Evolutionary conservation across 345 rosid species (phyloP), one percentile per base, ranked within the genome.

Genomic region (Salix exigua): DNA sequence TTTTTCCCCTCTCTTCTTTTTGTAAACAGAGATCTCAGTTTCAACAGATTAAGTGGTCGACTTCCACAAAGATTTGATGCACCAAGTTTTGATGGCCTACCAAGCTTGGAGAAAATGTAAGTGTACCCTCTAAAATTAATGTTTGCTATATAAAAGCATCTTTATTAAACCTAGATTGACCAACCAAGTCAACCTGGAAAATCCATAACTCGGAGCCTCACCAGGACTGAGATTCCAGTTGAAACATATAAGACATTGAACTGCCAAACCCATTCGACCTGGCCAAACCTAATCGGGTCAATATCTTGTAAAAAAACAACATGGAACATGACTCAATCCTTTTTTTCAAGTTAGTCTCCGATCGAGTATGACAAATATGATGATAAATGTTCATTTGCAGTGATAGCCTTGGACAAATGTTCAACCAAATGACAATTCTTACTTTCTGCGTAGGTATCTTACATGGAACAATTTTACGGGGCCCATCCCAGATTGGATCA

Each of bases 401-500:
- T 14, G 7, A 19, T 44, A 11, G 2, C 1, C 19, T 8, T 21
- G 23, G 62, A 7, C 4, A 55, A n/a, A 53, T 69, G 25, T 38
- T 26, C 60, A 44, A 2, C 0, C 5, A 12, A 73, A 26, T 65
- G 37, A 46, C 16, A 30, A 25, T 13, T 75, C 16, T 21, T 75
- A 30, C 44, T 70, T 10, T 35, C 37, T 62, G 67, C 0, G 5
- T n/a, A 77, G 74, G 70, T 77, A 77, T 31, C 30, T 77, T 48
- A 73, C 81, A 21, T 40, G 62, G 33, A 78, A 78, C 77, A 28
- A 21, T 62, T 16, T 78, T 14, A 26, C 50, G 14, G 77, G 81
- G 60, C 38, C 77, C n/a, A 26, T 78, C 25, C 77, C 81, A 25
- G 7, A 53, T 16, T 73, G 81, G 81, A 12, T 78, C 26, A 1